Conservation (phyloP, 805 yeast species). For the Spathaspora passalidarum region DNA sequence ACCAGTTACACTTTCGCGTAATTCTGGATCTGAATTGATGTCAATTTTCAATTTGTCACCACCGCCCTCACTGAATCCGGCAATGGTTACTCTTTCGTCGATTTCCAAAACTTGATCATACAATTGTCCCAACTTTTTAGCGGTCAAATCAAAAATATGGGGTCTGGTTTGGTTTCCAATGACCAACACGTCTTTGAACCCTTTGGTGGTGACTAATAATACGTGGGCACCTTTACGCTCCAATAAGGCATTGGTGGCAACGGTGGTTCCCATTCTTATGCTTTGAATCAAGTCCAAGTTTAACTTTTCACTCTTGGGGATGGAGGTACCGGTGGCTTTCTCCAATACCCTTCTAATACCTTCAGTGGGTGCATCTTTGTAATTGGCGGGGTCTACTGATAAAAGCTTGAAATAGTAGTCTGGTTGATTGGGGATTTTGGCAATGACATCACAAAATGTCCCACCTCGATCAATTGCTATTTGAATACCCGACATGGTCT, state of each 20-base stretch:
- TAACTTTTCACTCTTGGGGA: conserved; percentile 45
- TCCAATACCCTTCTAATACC: conserved; percentile 82
- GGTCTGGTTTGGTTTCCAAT: conserved; percentile 96
- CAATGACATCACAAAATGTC: conserved; percentile 79
- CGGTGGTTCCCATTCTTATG: conserved; percentile 90
- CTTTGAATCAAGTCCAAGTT: conserved; percentile 63
- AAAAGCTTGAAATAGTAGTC: conserved; percentile 74
- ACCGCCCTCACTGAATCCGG: conserved; percentile 71
- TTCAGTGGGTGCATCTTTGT: conserved; percentile 88
- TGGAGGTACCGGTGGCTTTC: conserved; percentile 46
- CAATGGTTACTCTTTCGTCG: conserved; percentile 87
- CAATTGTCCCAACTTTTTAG: conserved; percentile 65
- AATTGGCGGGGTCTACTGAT: conserved; percentile 86
- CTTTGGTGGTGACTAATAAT: conserved; percentile 82
- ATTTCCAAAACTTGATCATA: conserved; percentile 78
- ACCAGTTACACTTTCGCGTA: conserved; percentile 35
- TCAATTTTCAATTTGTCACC: conserved; percentile 21
- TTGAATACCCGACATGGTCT: conserved; percentile 16
- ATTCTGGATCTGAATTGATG: conserved; percentile 23
- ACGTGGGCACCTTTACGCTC: conserved; percentile 91
- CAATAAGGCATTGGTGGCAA: conserved; percentile 90
- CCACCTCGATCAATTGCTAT: conserved; percentile 63
- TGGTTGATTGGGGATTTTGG: conserved; percentile 44
- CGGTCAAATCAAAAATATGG: conserved; percentile 77
- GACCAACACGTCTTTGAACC: conserved; percentile 75